A percentile compares a stretch with the other conserved stretches of the same genome.
Evolutionary conservation across 2,329 filamentous ascomycete species (phyloP).

Genomic region (Sporothrix protearum): DNA sequence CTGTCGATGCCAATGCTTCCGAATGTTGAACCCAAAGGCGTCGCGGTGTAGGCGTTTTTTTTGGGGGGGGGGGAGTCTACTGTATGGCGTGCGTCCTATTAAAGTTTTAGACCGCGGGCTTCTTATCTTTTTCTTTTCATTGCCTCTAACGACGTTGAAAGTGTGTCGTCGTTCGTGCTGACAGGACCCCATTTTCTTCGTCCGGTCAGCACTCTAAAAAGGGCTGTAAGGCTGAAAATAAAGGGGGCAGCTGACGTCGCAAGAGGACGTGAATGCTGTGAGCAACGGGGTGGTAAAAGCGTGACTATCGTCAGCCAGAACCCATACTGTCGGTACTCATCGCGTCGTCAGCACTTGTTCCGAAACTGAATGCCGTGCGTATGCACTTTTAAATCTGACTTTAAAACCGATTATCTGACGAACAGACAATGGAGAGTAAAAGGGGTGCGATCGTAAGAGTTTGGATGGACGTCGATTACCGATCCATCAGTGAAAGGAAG

Average conservation of each 20-base stretch:
- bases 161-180: neutral
- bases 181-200: neutral
- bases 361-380: neutral
- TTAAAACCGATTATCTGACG: neutral
- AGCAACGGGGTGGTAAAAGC: neutral
- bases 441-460: no score
- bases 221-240: constrained; percentile 15
- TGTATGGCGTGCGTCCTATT: neutral
- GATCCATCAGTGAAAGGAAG: no score
- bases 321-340: neutral
- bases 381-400: neutral
- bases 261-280: neutral
- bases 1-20: neutral
- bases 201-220: constrained; percentile 16
- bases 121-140: neutral
- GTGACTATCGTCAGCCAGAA: neutral
- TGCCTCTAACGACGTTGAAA: neutral
- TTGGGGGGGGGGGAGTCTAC: neutral
- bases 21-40: neutral
- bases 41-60: neutral
- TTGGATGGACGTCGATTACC: no score
- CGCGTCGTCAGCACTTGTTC: neutral
- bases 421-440: no score
- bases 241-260: constrained; percentile 6
- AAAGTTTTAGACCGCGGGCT: neutral